Conservation (phyloP, 1,139 yeast genomes). For the Magnusiomyces magnusii region DNA sequence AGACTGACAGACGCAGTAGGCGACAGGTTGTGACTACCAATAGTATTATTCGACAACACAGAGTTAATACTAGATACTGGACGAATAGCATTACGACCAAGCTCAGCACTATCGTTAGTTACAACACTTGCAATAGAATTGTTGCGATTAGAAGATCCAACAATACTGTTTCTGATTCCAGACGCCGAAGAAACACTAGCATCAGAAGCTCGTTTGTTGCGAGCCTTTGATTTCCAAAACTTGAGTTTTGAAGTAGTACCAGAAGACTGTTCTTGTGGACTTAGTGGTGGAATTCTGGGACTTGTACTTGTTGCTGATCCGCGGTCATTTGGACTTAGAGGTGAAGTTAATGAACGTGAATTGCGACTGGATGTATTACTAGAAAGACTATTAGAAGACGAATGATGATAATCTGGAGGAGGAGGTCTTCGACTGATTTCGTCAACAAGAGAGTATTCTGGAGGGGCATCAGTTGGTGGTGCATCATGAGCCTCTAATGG, state of each 20-base stretch:
- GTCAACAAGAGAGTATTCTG: not conserved
- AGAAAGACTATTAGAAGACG: not conserved
- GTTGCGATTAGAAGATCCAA: not conserved
- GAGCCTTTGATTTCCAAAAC: not conserved
- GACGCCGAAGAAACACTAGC: not conserved
- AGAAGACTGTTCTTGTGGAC: not conserved
- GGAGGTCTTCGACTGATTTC: not conserved
- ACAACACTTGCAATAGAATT: not conserved
- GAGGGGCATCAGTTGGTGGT: not conserved
- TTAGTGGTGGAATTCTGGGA: not conserved
- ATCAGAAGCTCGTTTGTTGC: not conserved
- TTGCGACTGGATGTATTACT: not conserved
- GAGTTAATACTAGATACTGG: not conserved
- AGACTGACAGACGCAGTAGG: not conserved
- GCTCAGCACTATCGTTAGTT: not conserved
- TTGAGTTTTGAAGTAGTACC: not conserved
- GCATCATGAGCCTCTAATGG: not conserved
- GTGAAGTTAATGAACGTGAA: not conserved
- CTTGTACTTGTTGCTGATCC: not conserved
- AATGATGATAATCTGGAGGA: not conserved
- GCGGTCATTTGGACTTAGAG: not conserved
- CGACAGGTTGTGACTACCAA: not conserved
- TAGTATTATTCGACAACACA: not conserved
- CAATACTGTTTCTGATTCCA: not conserved
- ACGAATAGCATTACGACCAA: not conserved